Base-by-base conservation (phyloP, 1,284 basidiomycete species). In the Cryptococcus floricola region DNA sequence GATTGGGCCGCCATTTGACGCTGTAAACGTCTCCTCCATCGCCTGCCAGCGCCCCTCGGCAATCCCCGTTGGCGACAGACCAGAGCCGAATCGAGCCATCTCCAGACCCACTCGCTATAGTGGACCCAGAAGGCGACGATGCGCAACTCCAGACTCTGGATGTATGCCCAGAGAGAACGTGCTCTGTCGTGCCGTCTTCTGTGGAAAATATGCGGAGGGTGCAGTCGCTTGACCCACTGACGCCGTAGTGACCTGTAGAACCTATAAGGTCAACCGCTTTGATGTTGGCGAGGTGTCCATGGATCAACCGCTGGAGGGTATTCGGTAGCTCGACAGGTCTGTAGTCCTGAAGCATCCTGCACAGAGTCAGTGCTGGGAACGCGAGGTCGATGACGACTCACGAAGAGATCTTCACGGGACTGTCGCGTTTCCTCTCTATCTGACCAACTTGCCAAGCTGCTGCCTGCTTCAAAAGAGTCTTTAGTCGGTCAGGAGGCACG, bases 51-150 rank as follows among this genome's bases (percentile, higher is more conserved):
- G 71, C 66, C 12, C 53, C 53, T 6, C 51, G 46, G 48, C 65
- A 70, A 13, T 62, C 53, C 6, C 62, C 69, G 16, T 62, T 54
- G 39, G 64, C 60, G 0, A 67, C 61, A 14, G 68, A 64, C 80
- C 80, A 81, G 7, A 81, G 63, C 44, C 79, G 73, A 39, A 80
- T 74, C 1, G 74, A 77, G 4, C 78, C 75, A 51, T 80, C 79
- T 3, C 78, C 80, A 1, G 75, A 75, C 0, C 74, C 78, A 43
- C 71, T 76, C 0, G 73, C 73, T 2, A 80, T 62, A 14, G 64
- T 59, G 2, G 61, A 44, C 6, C 73, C 71, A 0, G 65, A 59
- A 0, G 60, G 56, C 2, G 70, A 71, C 1, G 69, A 60, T 14
- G 76, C 69, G 19, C 77, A 75, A 52, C 78, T 76, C 80, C 80